Base-by-base conservation (phyloP, 2,329 filamentous ascomycete genomes). In the Thielaviopsis punctulata region DNA sequence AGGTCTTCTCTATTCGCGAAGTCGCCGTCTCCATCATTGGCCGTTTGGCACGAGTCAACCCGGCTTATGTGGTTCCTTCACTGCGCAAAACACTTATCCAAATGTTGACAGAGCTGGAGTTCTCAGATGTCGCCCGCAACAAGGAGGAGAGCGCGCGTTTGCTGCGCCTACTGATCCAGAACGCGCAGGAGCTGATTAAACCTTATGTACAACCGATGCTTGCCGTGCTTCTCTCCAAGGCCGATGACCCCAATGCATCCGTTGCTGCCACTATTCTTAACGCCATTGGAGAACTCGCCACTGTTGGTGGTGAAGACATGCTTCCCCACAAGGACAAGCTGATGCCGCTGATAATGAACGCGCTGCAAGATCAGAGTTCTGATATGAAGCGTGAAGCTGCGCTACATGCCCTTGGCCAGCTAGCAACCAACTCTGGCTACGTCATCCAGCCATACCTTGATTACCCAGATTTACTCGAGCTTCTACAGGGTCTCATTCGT, bases 151-250 rank as follows among this genome's bases (percentile, higher is more conserved):
- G 89, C 60, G 89, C 92, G 9, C 89, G 88, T 62, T 72, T 98
- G 2, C 82, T 98, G 57, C 94, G 89, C 59, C 77, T 96, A 53
- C 78, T 98, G 39, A 90, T 96, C 7, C 84, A 88, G 57, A 93
- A 95, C 61, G 90, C 92, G 0, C 90, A 93, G 55, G 84, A 83
- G 52, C 75, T 98, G 12, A 94, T 98, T 63, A 90, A 90, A 64
- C 90, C 92, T 2, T 96, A 96, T 60, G 92, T 98, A 45, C 88
- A 95, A 61, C 88, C 92, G 1, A 96, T 98, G 77, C 86, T 96
- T 51, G 84, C 84, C 12, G 88, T 95, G 1, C 75, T 98, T n/a
- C 71, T 98, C 2, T 92, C 92, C 1, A 96, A 95, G 64, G 86
- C 90, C 5, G 82, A 78, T 52, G 93, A 98, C 63, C 66, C 78